Conservation (phyloP, 805 yeast species). For the Pichia thaimueangensis region DNA sequence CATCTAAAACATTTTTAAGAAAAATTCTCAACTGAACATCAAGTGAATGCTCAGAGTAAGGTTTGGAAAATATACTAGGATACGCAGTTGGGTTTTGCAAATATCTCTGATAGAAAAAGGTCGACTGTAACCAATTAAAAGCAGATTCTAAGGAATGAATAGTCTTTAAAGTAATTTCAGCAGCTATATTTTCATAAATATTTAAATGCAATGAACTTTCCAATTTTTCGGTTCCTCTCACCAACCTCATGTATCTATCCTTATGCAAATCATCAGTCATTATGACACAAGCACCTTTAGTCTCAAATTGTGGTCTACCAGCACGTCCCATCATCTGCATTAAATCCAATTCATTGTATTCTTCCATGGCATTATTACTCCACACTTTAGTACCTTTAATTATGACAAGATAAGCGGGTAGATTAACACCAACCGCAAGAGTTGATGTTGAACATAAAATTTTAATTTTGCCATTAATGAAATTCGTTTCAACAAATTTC, state of each 20-base stretch:
- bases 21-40: slow-evolving; percentile 7
- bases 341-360: slow-evolving; percentile 69
- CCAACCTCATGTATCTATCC: slow-evolving; percentile 64
- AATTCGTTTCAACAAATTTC: slow-evolving; percentile 57
- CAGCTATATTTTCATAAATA: slow-evolving; percentile 70
- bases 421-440: slow-evolving; percentile 78
- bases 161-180: slow-evolving; percentile 66
- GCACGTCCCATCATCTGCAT: slow-evolving; percentile 85
- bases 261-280: slow-evolving; percentile 69
- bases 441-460: slow-evolving; percentile 71
- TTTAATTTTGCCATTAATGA: slow-evolving; percentile 59
- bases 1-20: slow-evolving; percentile 22
- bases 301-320: slow-evolving; percentile 75
- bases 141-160: slow-evolving; percentile 59
- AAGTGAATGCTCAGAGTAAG: slow-evolving; percentile 9
- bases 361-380: slow-evolving; percentile 50
- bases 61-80: slow-evolving; percentile 38
- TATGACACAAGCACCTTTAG: slow-evolving; percentile 68
- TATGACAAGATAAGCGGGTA: slow-evolving; percentile 73
- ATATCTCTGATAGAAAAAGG: slow-evolving; percentile 64
- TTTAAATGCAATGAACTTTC: slow-evolving; percentile 72
- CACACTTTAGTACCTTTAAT: slow-evolving; percentile 69
- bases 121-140: slow-evolving; percentile 66
- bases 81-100: slow-evolving; percentile 72
- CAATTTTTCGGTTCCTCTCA: slow-evolving; percentile 74